A percentile compares a stretch with the other conserved stretches of the same genome.
Evolutionary conservation across 208 protist species (phyloP).

Genomic region (Leishmania arabica): DNA sequence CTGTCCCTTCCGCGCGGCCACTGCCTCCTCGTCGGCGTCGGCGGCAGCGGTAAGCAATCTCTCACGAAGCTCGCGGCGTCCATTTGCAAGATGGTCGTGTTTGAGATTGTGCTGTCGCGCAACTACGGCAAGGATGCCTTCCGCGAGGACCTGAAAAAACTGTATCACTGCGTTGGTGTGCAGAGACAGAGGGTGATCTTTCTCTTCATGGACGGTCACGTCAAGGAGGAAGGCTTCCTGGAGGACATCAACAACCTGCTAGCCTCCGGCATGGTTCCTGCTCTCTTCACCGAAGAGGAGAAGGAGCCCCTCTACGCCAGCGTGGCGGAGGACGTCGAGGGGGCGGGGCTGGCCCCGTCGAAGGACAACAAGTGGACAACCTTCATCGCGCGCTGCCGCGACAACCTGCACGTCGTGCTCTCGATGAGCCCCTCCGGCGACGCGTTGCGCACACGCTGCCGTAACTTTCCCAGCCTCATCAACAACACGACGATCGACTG

Average conservation of each 20-base stretch:
- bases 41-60: constrained; percentile 98
- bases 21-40: constrained; percentile 98
- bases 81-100: constrained; percentile 94
- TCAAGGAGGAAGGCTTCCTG: constrained; percentile 98
- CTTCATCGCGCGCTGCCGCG: constrained; percentile 97
- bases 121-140: constrained; percentile 98
- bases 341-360: constrained; percentile 83
- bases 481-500: constrained; percentile 99
- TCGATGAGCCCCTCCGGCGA: constrained; percentile 98
- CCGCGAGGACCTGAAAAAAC: constrained; percentile 97
- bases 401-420: constrained; percentile 99
- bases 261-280: constrained; percentile 98
- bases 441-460: constrained; percentile 94
- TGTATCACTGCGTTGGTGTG: constrained; percentile 95
- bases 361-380: constrained; percentile 97
- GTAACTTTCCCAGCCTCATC: constrained; percentile 98
- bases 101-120: constrained; percentile 97
- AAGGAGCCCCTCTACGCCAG: constrained; percentile 95
- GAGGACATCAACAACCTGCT: constrained; percentile 99
- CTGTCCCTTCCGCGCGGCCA: constrained; percentile 96
- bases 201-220: constrained; percentile 98
- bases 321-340: constrained; percentile 91
- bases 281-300: constrained; percentile 98
- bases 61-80: constrained; percentile 95
- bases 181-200: constrained; percentile 95